Evolutionary conservation across 306 rosid species (phyloP).

Genomic region (Luffa aegyptiaca): DNA sequence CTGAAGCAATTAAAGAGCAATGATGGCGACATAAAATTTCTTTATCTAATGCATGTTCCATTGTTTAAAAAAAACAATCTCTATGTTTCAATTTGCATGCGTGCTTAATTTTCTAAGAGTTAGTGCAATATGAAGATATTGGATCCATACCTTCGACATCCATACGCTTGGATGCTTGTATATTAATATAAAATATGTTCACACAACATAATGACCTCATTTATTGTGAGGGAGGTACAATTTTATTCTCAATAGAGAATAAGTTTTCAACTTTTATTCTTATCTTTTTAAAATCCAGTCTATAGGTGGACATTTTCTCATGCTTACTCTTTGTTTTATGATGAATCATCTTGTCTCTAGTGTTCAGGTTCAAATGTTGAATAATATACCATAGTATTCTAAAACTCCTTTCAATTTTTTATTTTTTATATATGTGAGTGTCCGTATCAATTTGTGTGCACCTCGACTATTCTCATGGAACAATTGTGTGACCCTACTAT

Average conservation of each 20-base stretch:
- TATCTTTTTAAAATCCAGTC: neutral
- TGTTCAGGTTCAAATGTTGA: neutral
- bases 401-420: neutral
- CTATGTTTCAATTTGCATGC: neutral
- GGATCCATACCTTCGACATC: neutral
- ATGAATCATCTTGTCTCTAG: neutral
- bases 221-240: neutral
- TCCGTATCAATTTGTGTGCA: neutral
- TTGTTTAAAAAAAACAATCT: neutral
- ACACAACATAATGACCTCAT: neutral
- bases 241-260: neutral
- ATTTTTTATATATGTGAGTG: neutral
- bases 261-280: neutral
- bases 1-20: conserved; percentile 32
- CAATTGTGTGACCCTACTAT: neutral
- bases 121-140: neutral
- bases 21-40: neutral
- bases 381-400: neutral
- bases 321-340: neutral
- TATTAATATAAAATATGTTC: neutral
- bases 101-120: neutral
- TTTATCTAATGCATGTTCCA: neutral
- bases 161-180: neutral
- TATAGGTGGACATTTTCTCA: neutral
- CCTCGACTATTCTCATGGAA: neutral